A percentile compares a stretch with the other conserved stretches of the same genome.
These are phyloP conservation scores for Fistulina hepatica DNA, from an alignment of 1,284 basidiomycete species.

Conservation along the genomic window DNA sequence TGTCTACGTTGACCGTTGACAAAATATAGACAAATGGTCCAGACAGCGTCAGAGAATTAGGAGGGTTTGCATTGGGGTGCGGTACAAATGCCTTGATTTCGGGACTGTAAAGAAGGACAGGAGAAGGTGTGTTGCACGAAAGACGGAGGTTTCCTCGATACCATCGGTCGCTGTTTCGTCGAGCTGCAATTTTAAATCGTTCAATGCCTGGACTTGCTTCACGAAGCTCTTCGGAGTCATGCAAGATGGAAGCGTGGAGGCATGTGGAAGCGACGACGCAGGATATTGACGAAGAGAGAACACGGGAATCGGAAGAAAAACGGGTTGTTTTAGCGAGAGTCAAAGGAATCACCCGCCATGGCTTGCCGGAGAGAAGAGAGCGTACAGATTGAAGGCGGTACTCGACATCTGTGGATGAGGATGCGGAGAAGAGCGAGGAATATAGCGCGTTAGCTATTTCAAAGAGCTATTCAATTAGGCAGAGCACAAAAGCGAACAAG, in stretches of 20 bases:
- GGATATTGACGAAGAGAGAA: constrained; percentile 42
- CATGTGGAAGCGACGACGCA: constrained; percentile 73
- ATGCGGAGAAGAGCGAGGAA: constrained; percentile 45
- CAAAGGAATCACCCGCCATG: constrained; percentile 32
- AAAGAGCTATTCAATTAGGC: constrained; percentile 19
- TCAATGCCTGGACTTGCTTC: constrained; percentile 63
- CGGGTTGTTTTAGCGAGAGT: constrained; percentile 48
- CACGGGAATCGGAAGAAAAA: constrained; percentile 27
- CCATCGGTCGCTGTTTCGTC: constrained; percentile 65
- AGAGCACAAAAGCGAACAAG: not conserved
- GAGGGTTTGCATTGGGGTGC: constrained; percentile 25
- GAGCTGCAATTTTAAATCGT: constrained; percentile 70
- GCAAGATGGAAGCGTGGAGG: constrained; percentile 81
- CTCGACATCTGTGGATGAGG: constrained; percentile 18
- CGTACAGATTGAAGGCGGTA: constrained; percentile 48
- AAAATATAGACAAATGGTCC: constrained; percentile 87
- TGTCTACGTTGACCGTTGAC: constrained; percentile 66
- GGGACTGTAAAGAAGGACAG: constrained; percentile 56
- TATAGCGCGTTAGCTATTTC: constrained; percentile 97
- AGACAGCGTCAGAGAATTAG: constrained; percentile 33
- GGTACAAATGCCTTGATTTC: constrained; percentile 35
- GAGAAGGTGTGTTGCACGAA: no score
- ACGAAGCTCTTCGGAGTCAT: constrained; percentile 71
- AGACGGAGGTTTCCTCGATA: no score
- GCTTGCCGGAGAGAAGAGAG: constrained; percentile 28